Evolutionary conservation across 345 rosid genomes (phyloP), one percentile per base, ranked within the genome.

Genomic region (Sonneratia alba): DNA sequence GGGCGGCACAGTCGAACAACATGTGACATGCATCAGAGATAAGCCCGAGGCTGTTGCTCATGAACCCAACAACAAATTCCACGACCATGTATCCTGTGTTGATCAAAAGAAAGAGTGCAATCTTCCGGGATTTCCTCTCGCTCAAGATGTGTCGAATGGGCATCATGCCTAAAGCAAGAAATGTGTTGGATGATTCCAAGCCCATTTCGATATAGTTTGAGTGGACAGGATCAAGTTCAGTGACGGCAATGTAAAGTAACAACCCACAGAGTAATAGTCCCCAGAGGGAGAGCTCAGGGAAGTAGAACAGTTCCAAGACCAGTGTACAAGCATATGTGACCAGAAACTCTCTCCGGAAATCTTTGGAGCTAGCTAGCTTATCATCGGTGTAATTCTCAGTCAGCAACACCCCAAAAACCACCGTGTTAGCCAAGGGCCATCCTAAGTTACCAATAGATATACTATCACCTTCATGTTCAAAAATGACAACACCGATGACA

Each of bases 1-100:
- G 78, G 67, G 98, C 98, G 77, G 97, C 97, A 82, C 98, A 94
- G 79, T 94, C 98, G 83, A 94, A 94, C 93, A 94, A 74, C 98
- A 94, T 94, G 63, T 94, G 97, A 73, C 97, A 94, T 21, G 98
- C 97, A 74, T 94, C 97, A 0, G 98, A 94, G 79, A 94, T 90
- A 82, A 94, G 77, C 55, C 98, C 98, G 77, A 94, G 93, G 85
- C 97, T 94, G 68, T 94, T 94, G 81, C 96, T 88, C 98, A 94
- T 90, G 75, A 94, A 91, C 45, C 98, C 97, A 63, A 86, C 93
- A 72, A 84, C 86, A 82, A 94, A 94, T 79, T 94, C 98, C 37
- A 94, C 93, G 68, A 94, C 87, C 97, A 94, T 94, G 75, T 94
- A 94, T 3, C 79, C 91, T 11, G 97, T 73, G 66, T 94, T 94